phyloP scores from a whole-genome alignment of 352 stramenopile species.

The Blastocystis sp. region DNA sequence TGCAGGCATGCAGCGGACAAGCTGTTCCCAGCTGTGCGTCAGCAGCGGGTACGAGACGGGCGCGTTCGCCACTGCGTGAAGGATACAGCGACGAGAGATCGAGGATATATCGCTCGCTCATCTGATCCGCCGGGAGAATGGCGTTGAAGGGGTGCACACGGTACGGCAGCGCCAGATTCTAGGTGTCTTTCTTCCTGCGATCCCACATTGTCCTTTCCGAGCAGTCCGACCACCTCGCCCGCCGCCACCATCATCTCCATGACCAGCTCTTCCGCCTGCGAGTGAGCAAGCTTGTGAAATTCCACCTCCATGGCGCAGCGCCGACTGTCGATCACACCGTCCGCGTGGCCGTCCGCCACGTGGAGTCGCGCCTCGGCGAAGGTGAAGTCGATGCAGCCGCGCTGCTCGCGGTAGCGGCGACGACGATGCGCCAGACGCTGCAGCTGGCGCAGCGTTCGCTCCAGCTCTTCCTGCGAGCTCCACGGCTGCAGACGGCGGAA shows the following conservation, averaged over 20 bases:
- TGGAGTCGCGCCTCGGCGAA: conserved; percentile 41
- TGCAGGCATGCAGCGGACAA: conserved; percentile 25
- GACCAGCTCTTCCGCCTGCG: conserved; percentile 14
- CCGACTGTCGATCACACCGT: neutral
- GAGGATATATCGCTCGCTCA: conserved; percentile 26
- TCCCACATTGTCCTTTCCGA: conserved; percentile 32
- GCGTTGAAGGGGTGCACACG: conserved; percentile 18
- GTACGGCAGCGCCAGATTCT: conserved; percentile 44
- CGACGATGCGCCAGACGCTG: neutral
- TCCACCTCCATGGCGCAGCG: neutral
- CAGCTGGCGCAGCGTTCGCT: neutral
- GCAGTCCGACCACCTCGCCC: neutral
- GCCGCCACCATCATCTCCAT: conserved; percentile 55
- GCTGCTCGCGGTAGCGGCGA: neutral
- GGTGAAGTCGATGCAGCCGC: conserved; percentile 33
- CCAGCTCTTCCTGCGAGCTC: neutral
- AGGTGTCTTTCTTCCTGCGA: neutral
- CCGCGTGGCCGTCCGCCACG: neutral
- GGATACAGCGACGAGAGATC: neutral
- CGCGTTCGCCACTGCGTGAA: neutral
- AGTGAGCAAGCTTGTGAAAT: neutral
- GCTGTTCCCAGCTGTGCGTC: conserved; percentile 35
- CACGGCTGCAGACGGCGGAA: neutral
- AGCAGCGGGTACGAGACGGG: conserved; percentile 4
- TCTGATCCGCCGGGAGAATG: conserved; percentile 35